A percentile compares a stretch with the other conserved stretches of the same genome.
phyloP scores from a whole-genome alignment of 2,329 filamentous ascomycete genomes.

The Ceratocystis colombiana region DNA sequence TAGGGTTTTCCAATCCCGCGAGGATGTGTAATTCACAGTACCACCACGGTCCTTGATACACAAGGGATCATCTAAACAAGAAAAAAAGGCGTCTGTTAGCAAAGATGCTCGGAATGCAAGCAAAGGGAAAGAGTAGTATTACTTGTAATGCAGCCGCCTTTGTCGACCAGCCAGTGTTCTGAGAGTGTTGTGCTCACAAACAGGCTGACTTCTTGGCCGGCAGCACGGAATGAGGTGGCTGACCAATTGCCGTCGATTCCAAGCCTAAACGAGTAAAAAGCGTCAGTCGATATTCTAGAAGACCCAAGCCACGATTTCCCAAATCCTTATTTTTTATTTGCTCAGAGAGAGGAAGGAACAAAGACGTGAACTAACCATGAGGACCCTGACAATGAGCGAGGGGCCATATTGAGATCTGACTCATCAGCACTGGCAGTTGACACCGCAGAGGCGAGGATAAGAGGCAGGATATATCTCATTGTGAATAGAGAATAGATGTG shows the following conservation, averaged over 20 bases:
- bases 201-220: constrained; percentile 36
- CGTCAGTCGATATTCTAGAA: not conserved
- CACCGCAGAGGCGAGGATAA: constrained; percentile 15
- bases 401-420: constrained; percentile 1
- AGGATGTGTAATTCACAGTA: constrained; percentile 45
- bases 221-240: constrained; percentile 51
- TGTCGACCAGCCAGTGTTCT: constrained; percentile 59
- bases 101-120: not conserved
- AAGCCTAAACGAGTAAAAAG: constrained; percentile 36
- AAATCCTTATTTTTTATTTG: no score
- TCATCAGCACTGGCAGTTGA: constrained; percentile 8
- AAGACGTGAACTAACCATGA: constrained; percentile 18
- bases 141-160: constrained; percentile 45
- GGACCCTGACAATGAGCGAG: constrained; percentile 22
- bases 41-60: constrained; percentile 51
- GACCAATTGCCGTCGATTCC: constrained; percentile 64
- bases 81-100: not conserved
- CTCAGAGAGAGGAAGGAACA: no score
- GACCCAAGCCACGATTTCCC: not conserved
- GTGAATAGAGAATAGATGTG: not conserved
- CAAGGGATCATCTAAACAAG: constrained; percentile 36
- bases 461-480: constrained; percentile 15
- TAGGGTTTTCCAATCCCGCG: constrained; percentile 48
- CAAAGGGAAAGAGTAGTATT: constrained; percentile 30
- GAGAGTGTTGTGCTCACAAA: constrained; percentile 57